Conservation (phyloP, 768 basidiomycete species). For the Termitomyces sp. region DNA sequence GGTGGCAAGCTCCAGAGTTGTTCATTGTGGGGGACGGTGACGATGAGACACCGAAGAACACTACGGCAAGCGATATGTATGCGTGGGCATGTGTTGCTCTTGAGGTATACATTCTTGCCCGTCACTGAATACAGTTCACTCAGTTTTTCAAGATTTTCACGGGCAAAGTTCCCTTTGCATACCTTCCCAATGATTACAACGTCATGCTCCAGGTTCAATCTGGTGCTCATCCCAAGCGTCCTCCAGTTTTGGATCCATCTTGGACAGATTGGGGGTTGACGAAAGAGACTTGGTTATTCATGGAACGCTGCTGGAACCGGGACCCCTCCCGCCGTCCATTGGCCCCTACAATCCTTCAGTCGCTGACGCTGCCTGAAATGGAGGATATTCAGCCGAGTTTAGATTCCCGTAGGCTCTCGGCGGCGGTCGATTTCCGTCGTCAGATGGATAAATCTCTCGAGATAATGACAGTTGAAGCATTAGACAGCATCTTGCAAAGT, state of each 20-base stretch:
- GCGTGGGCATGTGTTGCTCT: constrained; percentile 1
- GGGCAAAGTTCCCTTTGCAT: too few relatives aligned
- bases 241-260: too few relatives aligned
- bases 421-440: too few relatives aligned
- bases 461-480: too few relatives aligned
- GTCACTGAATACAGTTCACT: background rate
- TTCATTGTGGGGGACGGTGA: background rate
- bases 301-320: background rate
- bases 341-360: background rate
- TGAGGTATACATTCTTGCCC: background rate
- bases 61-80: constrained; percentile 1
- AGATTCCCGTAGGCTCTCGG: too few relatives aligned
- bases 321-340: background rate
- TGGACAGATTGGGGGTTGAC: background rate
- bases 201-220: too few relatives aligned
- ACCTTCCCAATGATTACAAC: too few relatives aligned
- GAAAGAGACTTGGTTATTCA: background rate
- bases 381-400: too few relatives aligned
- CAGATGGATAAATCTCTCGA: too few relatives aligned
- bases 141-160: background rate
- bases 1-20: constrained; percentile 6
- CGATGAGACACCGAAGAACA: background rate
- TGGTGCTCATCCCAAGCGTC: too few relatives aligned
- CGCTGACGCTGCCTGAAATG: too few relatives aligned
- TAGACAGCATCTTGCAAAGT: too few relatives aligned